phyloP scores from a whole-genome alignment of 179 eudicot genomes.

The Drosera spatulata region DNA sequence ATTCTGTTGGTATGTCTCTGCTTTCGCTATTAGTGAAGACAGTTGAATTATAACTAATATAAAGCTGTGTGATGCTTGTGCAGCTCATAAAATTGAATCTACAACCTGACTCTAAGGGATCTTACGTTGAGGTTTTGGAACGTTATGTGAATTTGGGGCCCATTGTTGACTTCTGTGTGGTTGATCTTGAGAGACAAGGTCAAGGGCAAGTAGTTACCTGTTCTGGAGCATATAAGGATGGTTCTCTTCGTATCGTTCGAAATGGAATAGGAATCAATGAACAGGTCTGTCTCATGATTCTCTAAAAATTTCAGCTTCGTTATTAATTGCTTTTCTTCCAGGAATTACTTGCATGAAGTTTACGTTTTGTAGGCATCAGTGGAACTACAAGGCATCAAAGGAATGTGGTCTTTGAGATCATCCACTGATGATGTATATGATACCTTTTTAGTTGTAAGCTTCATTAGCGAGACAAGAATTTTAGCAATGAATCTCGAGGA shows the following conservation, averaged over 20 bases:
- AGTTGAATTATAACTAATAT: slow-evolving; percentile 5
- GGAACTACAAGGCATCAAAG: slow-evolving; percentile 99
- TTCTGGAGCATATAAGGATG: slow-evolving; percentile 98
- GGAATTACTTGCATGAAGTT: slow-evolving; percentile 5
- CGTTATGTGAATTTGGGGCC: slow-evolving; percentile 94
- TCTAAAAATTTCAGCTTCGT: background rate
- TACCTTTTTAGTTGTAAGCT: slow-evolving; percentile 94
- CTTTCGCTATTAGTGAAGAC: too few species aligned
- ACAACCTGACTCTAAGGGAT: slow-evolving; percentile 93
- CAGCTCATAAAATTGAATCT: slow-evolving; percentile 92
- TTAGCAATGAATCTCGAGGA: slow-evolving; percentile 96
- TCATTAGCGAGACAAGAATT: slow-evolving; percentile 91
- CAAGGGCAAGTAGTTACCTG: slow-evolving; percentile 99
- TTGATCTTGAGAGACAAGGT: slow-evolving; percentile 98
- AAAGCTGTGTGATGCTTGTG: slow-evolving; percentile 11
- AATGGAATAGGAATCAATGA: slow-evolving; percentile 98
- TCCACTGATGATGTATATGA: slow-evolving; percentile 86
- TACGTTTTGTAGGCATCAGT: slow-evolving; percentile 68
- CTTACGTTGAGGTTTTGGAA: slow-evolving; percentile 91
- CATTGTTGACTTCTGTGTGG: slow-evolving; percentile 94
- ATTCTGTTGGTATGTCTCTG: too few species aligned
- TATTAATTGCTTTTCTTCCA: background rate
- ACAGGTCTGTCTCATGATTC: slow-evolving; percentile 42
- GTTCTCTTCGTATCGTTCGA: slow-evolving; percentile 94
- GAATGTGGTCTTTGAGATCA: slow-evolving; percentile 92